Evolutionary conservation across 2,329 filamentous ascomycete genomes (phyloP), one percentile per base, ranked within the genome.

Genomic region (Apiospora rasikravindrae): DNA sequence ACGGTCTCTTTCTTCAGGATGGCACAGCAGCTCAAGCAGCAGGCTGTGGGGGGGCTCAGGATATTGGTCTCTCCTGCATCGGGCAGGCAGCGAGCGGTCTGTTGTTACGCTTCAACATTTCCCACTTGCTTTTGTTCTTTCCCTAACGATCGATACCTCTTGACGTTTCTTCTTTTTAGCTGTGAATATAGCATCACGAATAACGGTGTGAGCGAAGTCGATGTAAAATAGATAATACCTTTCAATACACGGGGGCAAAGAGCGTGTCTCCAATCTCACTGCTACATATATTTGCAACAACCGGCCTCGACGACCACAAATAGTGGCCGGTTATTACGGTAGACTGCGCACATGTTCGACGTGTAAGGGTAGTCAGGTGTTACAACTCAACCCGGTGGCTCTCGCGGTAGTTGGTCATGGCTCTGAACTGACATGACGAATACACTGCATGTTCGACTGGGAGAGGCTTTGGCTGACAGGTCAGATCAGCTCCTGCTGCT

Each of bases 101-200:
- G 57, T 40, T 40, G 57, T 40, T 40, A 64, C 16, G 33, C 33
- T 29, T 37, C 8, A 29, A 64, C 29, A 64, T 22, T n/a, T 64
- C 57, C 29, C 33, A 14, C 22, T 40, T n/a, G 19, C 33, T 49
- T 69, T 69, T 47, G 24, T 33, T 47, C 26, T 49, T 37, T 69
- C 47, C 47, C 67, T 69, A 45, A 69, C 67, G 67, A 69, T 49
- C 67, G 67, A 69, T 69, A 69, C 67, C 67, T 69, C 67, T 69
- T 69, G 44, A 49, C 47, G 44, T 69, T 69, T 69, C 44, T 40
- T 64, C 33, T 64, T 40, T 40, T 22, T 19, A 40, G 57, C 57
- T 64, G 33, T 40, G 57, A n/a, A 64, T 40, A 64, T 64, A 64
- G 57, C 57, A 64, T 64, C 57, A 64, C 33, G 57, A 64, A 40